Conservation (phyloP, 257 asterid species). For the Solanum sejunctum region DNA sequence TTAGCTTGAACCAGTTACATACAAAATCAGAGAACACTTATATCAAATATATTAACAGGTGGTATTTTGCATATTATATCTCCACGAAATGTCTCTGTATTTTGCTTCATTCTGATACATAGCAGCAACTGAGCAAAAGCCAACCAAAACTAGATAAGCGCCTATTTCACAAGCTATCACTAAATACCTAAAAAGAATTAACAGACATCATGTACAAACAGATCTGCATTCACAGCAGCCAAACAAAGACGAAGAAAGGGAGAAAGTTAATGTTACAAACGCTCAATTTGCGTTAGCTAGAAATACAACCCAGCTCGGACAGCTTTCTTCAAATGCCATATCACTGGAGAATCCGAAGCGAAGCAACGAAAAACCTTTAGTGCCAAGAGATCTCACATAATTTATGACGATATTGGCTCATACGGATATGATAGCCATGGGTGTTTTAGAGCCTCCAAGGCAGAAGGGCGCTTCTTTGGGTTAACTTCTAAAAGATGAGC, state of each 20-base stretch:
- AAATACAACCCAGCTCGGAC: not conserved
- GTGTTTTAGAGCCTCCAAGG: conserved; percentile 22
- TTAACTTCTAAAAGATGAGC: conserved; percentile 13
- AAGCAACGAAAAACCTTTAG: not conserved
- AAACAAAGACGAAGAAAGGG: not conserved
- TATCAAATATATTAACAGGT: not conserved
- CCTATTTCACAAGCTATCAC: not conserved
- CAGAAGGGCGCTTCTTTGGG: conserved; percentile 25
- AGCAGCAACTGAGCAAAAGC: not conserved
- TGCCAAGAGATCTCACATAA: not conserved
- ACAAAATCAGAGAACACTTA: not conserved
- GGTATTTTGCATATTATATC: not conserved
- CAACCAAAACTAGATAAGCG: not conserved
- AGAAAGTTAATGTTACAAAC: not conserved
- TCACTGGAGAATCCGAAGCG: not conserved
- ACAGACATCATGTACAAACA: conserved; percentile 8
- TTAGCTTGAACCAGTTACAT: not conserved
- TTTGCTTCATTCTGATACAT: not conserved
- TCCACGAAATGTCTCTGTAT: not conserved
- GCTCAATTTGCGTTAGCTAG: not conserved
- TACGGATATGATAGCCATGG: conserved; percentile 19
- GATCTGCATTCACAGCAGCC: not conserved
- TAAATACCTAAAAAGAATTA: conserved; percentile 1
- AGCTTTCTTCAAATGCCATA: not conserved
- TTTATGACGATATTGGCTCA: conserved; percentile 16